Conservation (phyloP, 1,284 basidiomycete species). For the Tremellales sp. region DNA sequence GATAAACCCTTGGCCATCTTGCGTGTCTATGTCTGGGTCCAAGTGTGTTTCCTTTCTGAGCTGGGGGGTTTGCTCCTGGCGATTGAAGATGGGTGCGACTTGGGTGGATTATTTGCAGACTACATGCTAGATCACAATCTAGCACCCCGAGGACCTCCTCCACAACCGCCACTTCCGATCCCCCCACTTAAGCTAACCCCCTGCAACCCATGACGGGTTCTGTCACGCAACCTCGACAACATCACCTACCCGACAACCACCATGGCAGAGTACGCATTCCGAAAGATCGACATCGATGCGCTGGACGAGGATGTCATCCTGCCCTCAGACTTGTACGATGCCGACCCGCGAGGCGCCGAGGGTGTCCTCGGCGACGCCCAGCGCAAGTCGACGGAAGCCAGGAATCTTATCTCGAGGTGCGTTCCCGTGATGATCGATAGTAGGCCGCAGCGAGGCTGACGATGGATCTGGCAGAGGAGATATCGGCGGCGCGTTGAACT, state of each 20-base stretch:
- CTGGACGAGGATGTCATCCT: constrained; percentile 82
- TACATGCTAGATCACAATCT: neutral
- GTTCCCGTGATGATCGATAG: constrained; percentile 23
- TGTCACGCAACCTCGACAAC: neutral
- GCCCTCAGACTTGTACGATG: constrained; percentile 79
- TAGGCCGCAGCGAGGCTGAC: neutral
- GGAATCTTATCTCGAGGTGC: constrained; percentile 69
- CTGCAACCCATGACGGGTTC: neutral
- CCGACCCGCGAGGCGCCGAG: constrained; percentile 73
- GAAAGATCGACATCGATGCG: constrained; percentile 91
- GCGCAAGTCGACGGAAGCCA: constrained; percentile 67
- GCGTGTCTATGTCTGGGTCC: too few relatives aligned
- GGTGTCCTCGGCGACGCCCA: constrained; percentile 73
- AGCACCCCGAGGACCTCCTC: too few relatives aligned
- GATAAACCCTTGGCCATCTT: constrained; percentile 78
- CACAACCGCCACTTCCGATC: constrained; percentile 1
- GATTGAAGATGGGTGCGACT: neutral
- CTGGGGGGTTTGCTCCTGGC: too few relatives aligned
- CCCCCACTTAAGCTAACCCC: constrained; percentile 4
- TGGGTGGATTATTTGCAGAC: neutral
- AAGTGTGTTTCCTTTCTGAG: too few relatives aligned
- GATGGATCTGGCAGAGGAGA: constrained; percentile 58
- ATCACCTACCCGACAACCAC: constrained; percentile 18
- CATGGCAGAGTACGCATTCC: constrained; percentile 70
- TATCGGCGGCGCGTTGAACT: constrained; percentile 63